A percentile compares a stretch with the other conserved stretches of the same genome.
These are phyloP conservation scores for Goffeauzyma gilvescens DNA, from an alignment of 768 basidiomycete species.

Conservation along the genomic window DNA sequence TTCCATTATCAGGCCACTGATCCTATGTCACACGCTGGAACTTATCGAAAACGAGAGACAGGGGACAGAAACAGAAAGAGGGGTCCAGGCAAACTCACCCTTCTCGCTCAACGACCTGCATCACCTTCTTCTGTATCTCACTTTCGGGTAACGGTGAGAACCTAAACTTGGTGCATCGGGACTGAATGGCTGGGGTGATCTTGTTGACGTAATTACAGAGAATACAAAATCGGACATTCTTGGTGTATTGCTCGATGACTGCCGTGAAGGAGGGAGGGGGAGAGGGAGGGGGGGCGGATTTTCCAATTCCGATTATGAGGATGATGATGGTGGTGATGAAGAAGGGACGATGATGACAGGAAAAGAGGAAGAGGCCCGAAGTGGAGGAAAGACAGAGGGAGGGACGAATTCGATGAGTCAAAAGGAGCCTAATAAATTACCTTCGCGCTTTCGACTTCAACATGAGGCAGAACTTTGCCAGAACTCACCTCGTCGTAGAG, in stretches of 20 bases:
- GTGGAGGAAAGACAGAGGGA: too few species aligned
- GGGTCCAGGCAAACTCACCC: conserved; percentile 41
- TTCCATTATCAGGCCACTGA: too few species aligned
- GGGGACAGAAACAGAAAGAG: too few species aligned
- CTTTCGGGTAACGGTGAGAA: conserved; percentile 75
- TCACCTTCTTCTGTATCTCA: conserved; percentile 69
- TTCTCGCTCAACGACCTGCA: conserved; percentile 63
- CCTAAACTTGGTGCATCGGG: conserved; percentile 89
- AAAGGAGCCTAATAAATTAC: neutral
- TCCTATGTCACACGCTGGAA: too few species aligned
- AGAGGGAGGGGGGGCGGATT: neutral
- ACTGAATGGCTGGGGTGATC: conserved; percentile 93
- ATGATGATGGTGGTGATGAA: neutral
- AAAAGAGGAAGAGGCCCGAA: too few species aligned
- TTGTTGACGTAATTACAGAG: conserved; percentile 99
- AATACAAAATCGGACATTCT: conserved; percentile 96
- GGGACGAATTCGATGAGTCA: neutral
- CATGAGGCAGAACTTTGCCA: too few species aligned
- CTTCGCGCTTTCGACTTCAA: too few species aligned
- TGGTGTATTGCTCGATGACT: conserved; percentile 96
- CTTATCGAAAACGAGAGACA: too few species aligned
- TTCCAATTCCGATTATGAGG: neutral
- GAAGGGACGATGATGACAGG: too few species aligned
- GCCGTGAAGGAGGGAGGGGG: too few species aligned
- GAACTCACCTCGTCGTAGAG: conserved; percentile 57